Base-by-base conservation (phyloP, 352 stramenopile species). In the Plasmopara halstedii region DNA sequence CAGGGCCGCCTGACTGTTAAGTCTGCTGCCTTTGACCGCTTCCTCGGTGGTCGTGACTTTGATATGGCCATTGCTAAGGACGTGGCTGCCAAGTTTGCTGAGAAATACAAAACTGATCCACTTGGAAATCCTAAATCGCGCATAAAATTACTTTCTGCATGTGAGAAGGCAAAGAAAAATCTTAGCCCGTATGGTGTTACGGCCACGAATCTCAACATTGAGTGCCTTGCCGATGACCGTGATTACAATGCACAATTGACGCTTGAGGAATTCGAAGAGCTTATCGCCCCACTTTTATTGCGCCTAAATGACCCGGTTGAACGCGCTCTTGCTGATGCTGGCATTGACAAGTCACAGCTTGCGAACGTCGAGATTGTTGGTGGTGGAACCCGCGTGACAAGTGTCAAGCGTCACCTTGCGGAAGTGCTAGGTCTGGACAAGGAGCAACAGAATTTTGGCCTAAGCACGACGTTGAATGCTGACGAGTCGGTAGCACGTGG, bases 91-190 rank as follows among this genome's bases (percentile, higher is more conserved):
- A 90, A 98, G 53, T 99, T 99, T 62, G 72, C 97, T 31, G 89
- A 85, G 26, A 99, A 99, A 76, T 95, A 97, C 76, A 95, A 96
- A 55, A 91, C 85, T 20, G 87, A 98, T 53, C 75, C 90, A 21
- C 73, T 96, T 25, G 77, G 78, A 4, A 89, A 94, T 53, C 64
- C 83, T 31, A 99, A 99, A 67, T 70, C 96, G 29, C 79, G 95
- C 61, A 80, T 99, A 46, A 99, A 99, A 79, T 72, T 99, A 27
- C 71, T 98, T 11, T 90, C 80, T 20, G 95, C 94, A 4, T 97
- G 94, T n/a, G 96, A 99, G 69, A 99, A 98, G 76, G 85, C 95
- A 31, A 99, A 99, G 79, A 99, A 99, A 78, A 99, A 97, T 50
- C 71, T 99, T 10, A 96, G 77, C 47, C 96, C 97, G 0, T 76